phyloP scores from a whole-genome alignment of 2,329 filamentous ascomycete genomes.

The Talaromyces sp. region DNA sequence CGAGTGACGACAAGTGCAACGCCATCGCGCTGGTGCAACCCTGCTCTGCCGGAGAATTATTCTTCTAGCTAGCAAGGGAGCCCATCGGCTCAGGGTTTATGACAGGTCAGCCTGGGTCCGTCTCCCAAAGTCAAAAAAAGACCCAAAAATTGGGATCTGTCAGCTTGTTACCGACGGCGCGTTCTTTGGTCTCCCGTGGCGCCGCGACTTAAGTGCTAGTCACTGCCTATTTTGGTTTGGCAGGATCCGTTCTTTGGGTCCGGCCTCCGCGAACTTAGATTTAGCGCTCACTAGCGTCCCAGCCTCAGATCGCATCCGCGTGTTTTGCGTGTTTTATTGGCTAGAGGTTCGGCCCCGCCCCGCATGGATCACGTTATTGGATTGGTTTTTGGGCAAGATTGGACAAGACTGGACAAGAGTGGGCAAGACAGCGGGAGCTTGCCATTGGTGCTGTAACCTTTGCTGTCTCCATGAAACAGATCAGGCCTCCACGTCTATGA shows the following conservation, averaged over 20 bases:
- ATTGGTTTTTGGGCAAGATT: not conserved
- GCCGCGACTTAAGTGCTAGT: not conserved
- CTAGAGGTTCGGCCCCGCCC: not conserved
- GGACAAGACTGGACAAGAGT: not conserved
- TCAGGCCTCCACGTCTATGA: not conserved
- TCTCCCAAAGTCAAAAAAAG: not conserved
- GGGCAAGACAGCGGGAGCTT: not conserved
- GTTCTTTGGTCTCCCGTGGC: constrained; percentile 1
- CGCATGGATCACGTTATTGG: not conserved
- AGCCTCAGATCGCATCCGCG: not conserved
- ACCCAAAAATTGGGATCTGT: constrained; percentile 1
- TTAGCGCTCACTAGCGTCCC: not conserved
- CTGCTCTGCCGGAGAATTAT: not conserved
- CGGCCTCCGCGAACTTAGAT: not conserved
- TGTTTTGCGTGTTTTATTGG: not conserved
- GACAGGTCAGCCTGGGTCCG: not conserved
- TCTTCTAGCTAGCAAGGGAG: too few species aligned
- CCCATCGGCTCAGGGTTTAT: not conserved
- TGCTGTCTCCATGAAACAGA: not conserved
- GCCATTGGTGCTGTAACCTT: not conserved
- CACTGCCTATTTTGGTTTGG: not conserved
- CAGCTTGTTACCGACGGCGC: not conserved
- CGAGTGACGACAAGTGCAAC: not conserved
- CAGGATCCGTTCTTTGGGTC: not conserved
- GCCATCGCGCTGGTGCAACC: not conserved